Base-by-base conservation (phyloP, 2,329 filamentous ascomycete genomes). In the Teratosphaeria gauchensis region DNA sequence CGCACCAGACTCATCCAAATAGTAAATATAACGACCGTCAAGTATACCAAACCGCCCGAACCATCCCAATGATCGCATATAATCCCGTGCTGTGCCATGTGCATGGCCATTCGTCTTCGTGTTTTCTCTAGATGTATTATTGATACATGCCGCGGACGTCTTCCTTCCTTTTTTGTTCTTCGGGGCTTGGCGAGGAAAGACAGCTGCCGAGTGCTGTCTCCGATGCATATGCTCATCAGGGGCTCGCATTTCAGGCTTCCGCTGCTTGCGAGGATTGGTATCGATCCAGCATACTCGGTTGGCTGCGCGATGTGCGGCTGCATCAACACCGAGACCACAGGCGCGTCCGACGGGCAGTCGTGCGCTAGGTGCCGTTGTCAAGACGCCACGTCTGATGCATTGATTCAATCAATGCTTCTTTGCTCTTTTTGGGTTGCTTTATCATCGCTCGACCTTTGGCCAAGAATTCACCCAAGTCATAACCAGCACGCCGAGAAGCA, bases 391-490 rank as follows among this genome's bases (percentile, higher is more conserved):
- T 38, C 35, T 16, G 12, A 11, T 5, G 35, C 35, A 14, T 42
- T 42, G n/a, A 5, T 12, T 12, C 35, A 2, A 12, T 16, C 9
- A 5, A 19, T 21, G 42, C 42, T 21, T 21, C 16, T 4, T n/a
- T 21, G 7, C 1, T 48, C 19, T 21, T 21, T 11, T 5, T 42
- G 35, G 11, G 11, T 42, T 16, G 5, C 42, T 11, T 9, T 7
- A 19, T 54, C 75, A 78, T 62, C 75, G 70, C 58, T 78, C 76
- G 16, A 73, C 69, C 61, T 76, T 76, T 35, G 75, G 74, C 68
- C 76, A 77, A 53, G 74, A 72, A 60, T 71, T 71, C 46, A 71
- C 64, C 64, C 64, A 71, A 51, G 57, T 64, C 69, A 71, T 71
- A 28, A 68, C 61, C 56, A 69, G 58, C 51, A 66, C 63, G 28